Percentiles rank a stretch among this genome's conserved stretches.
phyloP scores from a whole-genome alignment of 2,329 filamentous ascomycete species.

The Trichoderma pleuroti region DNA sequence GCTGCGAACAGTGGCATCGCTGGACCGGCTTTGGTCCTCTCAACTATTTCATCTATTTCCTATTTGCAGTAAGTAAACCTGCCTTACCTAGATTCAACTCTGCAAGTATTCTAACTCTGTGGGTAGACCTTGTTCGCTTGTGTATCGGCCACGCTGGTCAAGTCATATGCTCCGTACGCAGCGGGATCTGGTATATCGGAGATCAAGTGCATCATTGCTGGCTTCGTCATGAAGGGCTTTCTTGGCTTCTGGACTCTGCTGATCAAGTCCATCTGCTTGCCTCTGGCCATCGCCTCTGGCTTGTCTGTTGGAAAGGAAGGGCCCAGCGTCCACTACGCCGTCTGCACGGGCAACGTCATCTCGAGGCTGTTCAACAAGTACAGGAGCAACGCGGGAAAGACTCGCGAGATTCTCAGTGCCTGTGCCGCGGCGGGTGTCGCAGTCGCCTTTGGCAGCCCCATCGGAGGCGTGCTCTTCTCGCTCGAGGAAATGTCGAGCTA shows the following conservation, averaged over 20 bases:
- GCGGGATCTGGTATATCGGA: conserved; percentile 96
- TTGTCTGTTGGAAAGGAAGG: conserved; percentile 96
- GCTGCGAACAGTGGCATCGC: conserved; percentile 81
- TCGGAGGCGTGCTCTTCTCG: conserved; percentile 93
- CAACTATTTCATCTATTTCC: conserved; percentile 86
- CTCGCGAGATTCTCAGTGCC: conserved; percentile 88
- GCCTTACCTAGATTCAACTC: background rate
- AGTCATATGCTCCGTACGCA: conserved; percentile 89
- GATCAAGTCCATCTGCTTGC: conserved; percentile 90
- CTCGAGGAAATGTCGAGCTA: conserved; percentile 97
- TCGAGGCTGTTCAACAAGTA: conserved; percentile 92
- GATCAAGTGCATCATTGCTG: conserved; percentile 98
- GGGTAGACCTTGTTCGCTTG: conserved; percentile 71
- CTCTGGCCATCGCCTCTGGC: conserved; percentile 88
- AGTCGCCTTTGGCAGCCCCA: conserved; percentile 95
- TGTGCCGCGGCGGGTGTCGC: conserved; percentile 93
- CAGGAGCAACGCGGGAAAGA: conserved; percentile 86
- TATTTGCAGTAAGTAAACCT: conserved; percentile 63
- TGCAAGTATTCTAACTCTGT: conserved; percentile 18
- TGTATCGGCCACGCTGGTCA: conserved; percentile 79
- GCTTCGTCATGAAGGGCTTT: conserved; percentile 99
- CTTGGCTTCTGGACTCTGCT: conserved; percentile 84
- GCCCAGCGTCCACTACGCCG: conserved; percentile 97
- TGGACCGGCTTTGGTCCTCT: conserved; percentile 77
- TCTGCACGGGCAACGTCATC: conserved; percentile 95